Conservation (phyloP, 805 yeast species). For the Teunomyces kruisii region DNA sequence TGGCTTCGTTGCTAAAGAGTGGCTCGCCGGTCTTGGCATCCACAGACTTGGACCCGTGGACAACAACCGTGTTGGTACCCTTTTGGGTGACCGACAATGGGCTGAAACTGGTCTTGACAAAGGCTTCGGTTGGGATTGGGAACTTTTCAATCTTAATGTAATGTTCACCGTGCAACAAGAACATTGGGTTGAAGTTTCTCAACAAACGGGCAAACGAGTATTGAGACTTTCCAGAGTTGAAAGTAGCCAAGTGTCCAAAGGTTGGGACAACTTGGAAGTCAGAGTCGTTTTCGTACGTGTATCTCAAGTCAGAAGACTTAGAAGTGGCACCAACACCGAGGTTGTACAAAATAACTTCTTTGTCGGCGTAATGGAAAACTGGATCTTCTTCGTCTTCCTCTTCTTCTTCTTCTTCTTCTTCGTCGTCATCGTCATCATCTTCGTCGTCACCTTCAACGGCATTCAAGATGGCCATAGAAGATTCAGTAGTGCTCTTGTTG, state of each 20-base stretch:
- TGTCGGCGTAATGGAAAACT: conserved; percentile 58
- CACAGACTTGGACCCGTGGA: conserved; percentile 68
- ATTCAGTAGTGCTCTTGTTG: conserved; percentile 66
- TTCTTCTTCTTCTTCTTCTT: conserved; percentile 37
- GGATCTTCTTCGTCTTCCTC: conserved; percentile 41
- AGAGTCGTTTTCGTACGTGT: conserved; percentile 71
- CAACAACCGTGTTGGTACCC: conserved; percentile 79
- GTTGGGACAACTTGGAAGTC: conserved; percentile 87
- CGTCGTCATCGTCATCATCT: conserved; percentile 44
- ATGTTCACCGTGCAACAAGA: conserved; percentile 93
- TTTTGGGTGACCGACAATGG: conserved; percentile 81
- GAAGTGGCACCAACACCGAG: conserved; percentile 85
- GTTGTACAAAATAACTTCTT: conserved; percentile 80
- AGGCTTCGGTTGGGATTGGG: conserved; percentile 76
- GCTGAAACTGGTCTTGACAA: conserved; percentile 55
- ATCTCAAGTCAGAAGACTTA: conserved; percentile 58
- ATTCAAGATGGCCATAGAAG: conserved; percentile 74
- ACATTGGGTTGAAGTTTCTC: conserved; percentile 84
- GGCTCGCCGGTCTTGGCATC: conserved; percentile 69
- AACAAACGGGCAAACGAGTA: conserved; percentile 60
- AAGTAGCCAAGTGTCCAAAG: conserved; percentile 85
- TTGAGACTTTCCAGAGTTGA: conserved; percentile 59
- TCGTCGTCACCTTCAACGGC: conserved; percentile 54
- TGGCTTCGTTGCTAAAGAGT: conserved; percentile 77
- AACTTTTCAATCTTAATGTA: conserved; percentile 72